Conservation (phyloP, 2,329 filamentous ascomycete genomes). For the Talaromyces sp. region DNA sequence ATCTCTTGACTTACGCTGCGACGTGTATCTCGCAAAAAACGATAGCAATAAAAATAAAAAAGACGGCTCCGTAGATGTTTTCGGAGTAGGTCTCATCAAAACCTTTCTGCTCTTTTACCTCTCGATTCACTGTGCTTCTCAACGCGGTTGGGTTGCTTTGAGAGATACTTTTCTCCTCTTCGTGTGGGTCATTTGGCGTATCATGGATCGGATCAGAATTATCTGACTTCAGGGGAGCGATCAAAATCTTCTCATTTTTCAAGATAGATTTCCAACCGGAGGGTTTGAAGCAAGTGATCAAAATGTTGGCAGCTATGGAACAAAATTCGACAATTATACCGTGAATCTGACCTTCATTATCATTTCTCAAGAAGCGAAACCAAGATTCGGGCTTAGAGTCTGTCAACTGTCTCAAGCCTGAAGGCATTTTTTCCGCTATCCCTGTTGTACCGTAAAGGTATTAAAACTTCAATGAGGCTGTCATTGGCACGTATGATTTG, state of each 20-base stretch:
- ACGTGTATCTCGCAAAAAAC: constrained; percentile 10
- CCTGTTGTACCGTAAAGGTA: constrained; percentile 7
- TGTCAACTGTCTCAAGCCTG: neutral
- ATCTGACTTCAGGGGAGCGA: neutral
- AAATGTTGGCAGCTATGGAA: no score
- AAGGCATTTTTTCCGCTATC: constrained; percentile 7
- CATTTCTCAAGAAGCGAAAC: neutral
- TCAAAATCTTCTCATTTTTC: neutral
- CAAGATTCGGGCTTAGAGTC: neutral
- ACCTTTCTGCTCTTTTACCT: no score
- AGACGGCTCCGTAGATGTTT: neutral
- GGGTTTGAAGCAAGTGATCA: no score
- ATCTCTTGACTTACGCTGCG: constrained; percentile 8
- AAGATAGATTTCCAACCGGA: neutral
- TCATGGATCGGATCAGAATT: no score
- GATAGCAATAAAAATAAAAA: constrained; percentile 6
- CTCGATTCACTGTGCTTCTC: no score
- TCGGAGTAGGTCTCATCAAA: no score
- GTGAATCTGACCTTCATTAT: neutral
- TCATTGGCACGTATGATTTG: no score
- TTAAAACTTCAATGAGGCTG: no score
- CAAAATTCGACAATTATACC: neutral
- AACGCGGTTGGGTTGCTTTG: no score
- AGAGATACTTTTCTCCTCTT: no score
- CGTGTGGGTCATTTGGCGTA: no score